These are phyloP conservation scores for Zymoseptoria brevis DNA, from an alignment of 2,329 filamentous ascomycete species.

Conservation along the genomic window DNA sequence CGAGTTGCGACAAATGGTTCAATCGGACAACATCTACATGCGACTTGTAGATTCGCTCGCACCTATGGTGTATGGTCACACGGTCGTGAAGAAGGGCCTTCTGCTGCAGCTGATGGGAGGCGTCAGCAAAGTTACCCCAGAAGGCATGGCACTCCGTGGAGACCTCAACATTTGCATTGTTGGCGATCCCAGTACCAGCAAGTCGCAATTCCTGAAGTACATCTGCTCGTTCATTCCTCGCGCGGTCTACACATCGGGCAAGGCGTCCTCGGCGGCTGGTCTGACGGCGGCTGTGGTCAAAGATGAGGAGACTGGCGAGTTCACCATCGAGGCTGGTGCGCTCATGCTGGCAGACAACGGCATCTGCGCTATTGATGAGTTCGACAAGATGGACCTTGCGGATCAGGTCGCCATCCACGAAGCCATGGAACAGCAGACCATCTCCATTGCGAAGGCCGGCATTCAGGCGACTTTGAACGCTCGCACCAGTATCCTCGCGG, in stretches of 20 bases:
- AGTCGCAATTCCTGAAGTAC: slow-evolving; percentile 97
- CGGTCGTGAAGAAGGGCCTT: slow-evolving; percentile 94
- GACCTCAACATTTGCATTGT: slow-evolving; percentile 99
- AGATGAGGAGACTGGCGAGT: slow-evolving; percentile 96
- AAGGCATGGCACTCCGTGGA: slow-evolving; percentile 91
- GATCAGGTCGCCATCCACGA: slow-evolving; percentile 99
- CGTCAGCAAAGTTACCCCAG: slow-evolving; percentile 81
- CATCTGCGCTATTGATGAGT: slow-evolving; percentile 97
- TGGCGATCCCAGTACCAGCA: slow-evolving; percentile 91
- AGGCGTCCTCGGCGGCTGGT: slow-evolving; percentile 94
- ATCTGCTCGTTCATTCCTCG: slow-evolving; percentile 94
- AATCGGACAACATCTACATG: slow-evolving; percentile 90
- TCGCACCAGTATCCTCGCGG: slow-evolving; percentile 87
- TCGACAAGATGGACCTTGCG: slow-evolving; percentile 98
- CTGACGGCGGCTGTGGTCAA: slow-evolving; percentile 94
- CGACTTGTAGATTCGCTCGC: slow-evolving; percentile 88
- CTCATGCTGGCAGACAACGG: slow-evolving; percentile 96
- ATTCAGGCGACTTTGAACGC: slow-evolving; percentile 97
- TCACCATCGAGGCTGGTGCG: slow-evolving; percentile 95
- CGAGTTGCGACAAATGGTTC: slow-evolving; percentile 85
- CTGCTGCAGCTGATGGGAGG: slow-evolving; percentile 93
- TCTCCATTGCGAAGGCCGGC: slow-evolving; percentile 95
- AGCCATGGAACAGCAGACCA: slow-evolving; percentile 99
- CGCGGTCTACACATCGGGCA: slow-evolving; percentile 94
- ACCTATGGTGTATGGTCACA: slow-evolving; percentile 94